phyloP scores from a whole-genome alignment of 306 rosid genomes.

The Casuarina equisetifolia region DNA sequence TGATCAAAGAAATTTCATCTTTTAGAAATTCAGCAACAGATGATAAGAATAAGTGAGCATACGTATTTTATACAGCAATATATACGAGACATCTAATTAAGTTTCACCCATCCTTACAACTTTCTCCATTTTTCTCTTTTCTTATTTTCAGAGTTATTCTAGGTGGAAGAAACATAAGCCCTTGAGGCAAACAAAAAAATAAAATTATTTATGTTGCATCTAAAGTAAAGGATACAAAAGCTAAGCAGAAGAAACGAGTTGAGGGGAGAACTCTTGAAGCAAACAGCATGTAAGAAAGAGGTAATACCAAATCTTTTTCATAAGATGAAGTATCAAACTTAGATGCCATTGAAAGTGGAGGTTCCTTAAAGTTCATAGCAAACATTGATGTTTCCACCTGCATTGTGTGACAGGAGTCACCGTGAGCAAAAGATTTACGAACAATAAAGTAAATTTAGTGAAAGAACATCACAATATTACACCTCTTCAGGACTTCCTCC shows the following conservation, averaged over 20 bases:
- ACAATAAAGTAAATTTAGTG: not conserved
- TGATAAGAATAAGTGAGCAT: not conserved
- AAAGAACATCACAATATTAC: constrained; percentile 20
- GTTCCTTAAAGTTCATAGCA: constrained; percentile 79
- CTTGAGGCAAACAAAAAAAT: constrained; percentile 14
- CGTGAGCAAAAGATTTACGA: constrained; percentile 11
- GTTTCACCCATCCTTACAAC: not conserved
- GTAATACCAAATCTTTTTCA: constrained; percentile 66
- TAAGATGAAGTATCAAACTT: constrained; percentile 55
- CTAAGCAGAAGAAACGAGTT: constrained; percentile 10
- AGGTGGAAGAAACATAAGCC: constrained; percentile 4
- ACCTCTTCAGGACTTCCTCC: constrained; percentile 99
- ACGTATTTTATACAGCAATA: not conserved
- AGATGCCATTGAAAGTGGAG: constrained; percentile 42
- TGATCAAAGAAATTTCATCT: not conserved
- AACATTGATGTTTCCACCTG: constrained; percentile 92
- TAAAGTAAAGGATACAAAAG: not conserved
- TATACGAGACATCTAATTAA: not conserved
- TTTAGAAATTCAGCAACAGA: not conserved
- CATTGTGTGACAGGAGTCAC: constrained; percentile 32
- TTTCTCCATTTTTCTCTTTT: constrained; percentile 10
- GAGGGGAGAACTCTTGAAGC: constrained; percentile 6
- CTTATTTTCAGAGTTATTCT: not conserved
- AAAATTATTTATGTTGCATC: not conserved
- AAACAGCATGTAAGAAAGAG: constrained; percentile 21